Base-by-base conservation (phyloP, 192 early-diverging fungal species). In the Coemansia sp. region DNA sequence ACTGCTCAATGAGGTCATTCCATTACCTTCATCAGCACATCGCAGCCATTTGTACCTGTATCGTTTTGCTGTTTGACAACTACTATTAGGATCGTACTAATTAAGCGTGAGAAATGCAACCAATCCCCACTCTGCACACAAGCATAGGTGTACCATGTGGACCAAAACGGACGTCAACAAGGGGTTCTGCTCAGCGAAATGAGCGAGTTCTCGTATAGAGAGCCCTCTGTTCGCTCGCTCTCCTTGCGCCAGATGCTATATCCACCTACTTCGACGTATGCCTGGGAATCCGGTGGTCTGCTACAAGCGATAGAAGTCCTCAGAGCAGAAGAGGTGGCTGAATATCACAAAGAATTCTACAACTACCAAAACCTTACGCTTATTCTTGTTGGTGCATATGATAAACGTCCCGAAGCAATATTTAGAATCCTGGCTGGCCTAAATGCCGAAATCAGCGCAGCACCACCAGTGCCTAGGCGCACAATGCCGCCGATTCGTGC, bases 141-240 rank as follows among this genome's bases (percentile, higher is more conserved):
- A 53, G 4, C 24, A 23, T 80, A 81, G 78, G 73, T 81, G 30
- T 91, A 90, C 74, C 93, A 94, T 69, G 73, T 94, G 49, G 92
- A 95, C 62, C 87, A 86, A 26, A 76, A 87, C 15, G 91, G 85
- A 9, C 87, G 87, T 36, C 86, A 92, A 44, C 88, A 93, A 59
- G 94, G 94, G 16, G 94, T 94, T 10, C 91, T 95, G 24, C 82
- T 86, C 26, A 85, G 86, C 79, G 86, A 91, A 71, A 95, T 95
- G 94, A 89, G 89, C 14, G 86, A 88, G 43, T 75, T 91, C 51
- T 90, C 92, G 62, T 88, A 92, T 74, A 89, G 90, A 16, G 92
- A 93, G 68, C 72, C 75, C 18, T 91, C 92, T 69, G 68, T 91
- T 64, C 81, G 84, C 46, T 72, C 69, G 18, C 64, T 70, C 46